Evolutionary conservation across 441 rosid genomes (phyloP).

Genomic region (Manihot esculenta): DNA sequence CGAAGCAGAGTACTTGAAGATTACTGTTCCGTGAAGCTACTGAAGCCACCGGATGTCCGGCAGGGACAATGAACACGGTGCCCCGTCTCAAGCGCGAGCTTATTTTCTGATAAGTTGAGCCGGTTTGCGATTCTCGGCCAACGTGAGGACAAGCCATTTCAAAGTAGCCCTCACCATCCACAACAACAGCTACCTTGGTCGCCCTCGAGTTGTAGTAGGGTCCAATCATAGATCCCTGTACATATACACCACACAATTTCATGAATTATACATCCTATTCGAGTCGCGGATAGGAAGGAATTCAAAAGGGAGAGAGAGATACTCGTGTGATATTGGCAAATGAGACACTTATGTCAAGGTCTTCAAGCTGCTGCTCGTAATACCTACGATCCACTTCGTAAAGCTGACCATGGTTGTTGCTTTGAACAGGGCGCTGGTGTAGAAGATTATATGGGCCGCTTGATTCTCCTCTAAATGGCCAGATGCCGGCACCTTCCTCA

Average conservation of each 20-base stretch:
- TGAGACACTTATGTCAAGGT: constrained; percentile 35
- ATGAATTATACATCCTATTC: background rate
- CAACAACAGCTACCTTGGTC: constrained; percentile 38
- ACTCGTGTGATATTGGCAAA: constrained; percentile 47
- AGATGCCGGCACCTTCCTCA: constrained; percentile 27
- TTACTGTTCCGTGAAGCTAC: constrained; percentile 36
- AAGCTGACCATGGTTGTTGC: constrained; percentile 43
- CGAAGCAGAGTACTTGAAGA: constrained; percentile 42
- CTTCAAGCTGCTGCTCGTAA: constrained; percentile 30
- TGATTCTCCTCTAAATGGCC: constrained; percentile 46
- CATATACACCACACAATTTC: background rate
- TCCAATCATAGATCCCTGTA: constrained; percentile 49
- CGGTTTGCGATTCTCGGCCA: too few species aligned
- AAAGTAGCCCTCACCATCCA: constrained; percentile 41
- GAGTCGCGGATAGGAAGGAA: background rate
- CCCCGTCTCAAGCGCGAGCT: constrained; percentile 31
- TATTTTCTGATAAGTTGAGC: constrained; percentile 29
- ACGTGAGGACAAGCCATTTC: constrained; percentile 57
- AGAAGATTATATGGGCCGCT: constrained; percentile 37
- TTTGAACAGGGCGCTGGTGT: constrained; percentile 18
- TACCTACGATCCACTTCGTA: constrained; percentile 28
- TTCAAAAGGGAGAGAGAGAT: background rate
- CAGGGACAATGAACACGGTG: constrained; percentile 32
- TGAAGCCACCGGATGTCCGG: constrained; percentile 45
- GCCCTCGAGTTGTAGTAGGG: constrained; percentile 49